A percentile compares a stretch with the other conserved stretches of the same genome.
Conservation (phyloP, 2,329 filamentous ascomycete species). For the Apiospora kogelbergensis region DNA sequence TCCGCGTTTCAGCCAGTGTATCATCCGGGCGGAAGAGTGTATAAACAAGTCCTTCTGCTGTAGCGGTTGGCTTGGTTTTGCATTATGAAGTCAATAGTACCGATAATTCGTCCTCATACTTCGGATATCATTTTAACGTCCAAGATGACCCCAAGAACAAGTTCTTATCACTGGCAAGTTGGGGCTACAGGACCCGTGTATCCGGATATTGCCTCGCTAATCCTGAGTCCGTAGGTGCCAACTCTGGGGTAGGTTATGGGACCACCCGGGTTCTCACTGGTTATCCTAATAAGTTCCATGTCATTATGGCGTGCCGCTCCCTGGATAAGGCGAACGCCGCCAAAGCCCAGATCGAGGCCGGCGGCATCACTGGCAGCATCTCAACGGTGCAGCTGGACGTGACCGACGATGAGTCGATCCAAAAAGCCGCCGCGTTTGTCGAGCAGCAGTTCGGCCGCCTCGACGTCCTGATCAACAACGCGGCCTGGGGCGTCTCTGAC, state of each 20-base stretch:
- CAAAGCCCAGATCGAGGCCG: slow-evolving; percentile 41
- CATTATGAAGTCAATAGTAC: neutral
- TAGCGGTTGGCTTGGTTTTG: neutral
- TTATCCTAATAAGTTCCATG: slow-evolving; percentile 37
- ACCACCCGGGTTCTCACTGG: slow-evolving; percentile 34
- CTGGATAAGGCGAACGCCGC: slow-evolving; percentile 34
- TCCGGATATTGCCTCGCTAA: no score
- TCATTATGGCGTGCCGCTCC: slow-evolving; percentile 39
- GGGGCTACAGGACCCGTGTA: neutral
- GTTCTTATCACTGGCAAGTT: slow-evolving; percentile 7
- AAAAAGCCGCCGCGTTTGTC: slow-evolving; percentile 46
- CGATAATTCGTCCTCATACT: neutral
- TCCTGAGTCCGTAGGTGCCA: slow-evolving; percentile 33
- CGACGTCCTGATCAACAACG: slow-evolving; percentile 59
- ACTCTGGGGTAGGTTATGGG: slow-evolving; percentile 47
- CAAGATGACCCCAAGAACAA: neutral
- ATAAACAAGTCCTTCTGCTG: neutral
- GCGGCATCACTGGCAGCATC: slow-evolving; percentile 50
- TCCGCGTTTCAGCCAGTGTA: neutral
- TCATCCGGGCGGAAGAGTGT: neutral
- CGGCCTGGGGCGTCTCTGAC: slow-evolving; percentile 46
- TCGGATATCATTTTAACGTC: neutral
- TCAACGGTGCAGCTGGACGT: slow-evolving; percentile 58
- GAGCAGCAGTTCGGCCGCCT: slow-evolving; percentile 41
- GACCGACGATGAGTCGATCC: slow-evolving; percentile 52